phyloP scores from a whole-genome alignment of 305 asterid genomes.

The Striga hermonthica region DNA sequence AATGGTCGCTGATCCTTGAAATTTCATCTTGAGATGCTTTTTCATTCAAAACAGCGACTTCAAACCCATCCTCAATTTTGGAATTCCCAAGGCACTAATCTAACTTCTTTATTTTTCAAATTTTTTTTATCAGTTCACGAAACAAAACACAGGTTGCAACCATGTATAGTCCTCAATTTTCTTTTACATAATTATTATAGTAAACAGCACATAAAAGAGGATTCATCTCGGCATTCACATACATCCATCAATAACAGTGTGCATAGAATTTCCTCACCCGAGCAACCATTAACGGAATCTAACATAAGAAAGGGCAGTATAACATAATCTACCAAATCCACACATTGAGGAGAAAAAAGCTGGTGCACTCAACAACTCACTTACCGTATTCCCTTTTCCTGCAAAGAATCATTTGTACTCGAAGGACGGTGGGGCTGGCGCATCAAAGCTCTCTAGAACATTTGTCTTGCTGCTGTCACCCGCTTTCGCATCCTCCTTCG shows the following conservation, averaged over 20 bases:
- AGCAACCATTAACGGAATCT: not conserved
- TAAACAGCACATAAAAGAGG: no score
- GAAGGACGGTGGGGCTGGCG: conserved; percentile 85
- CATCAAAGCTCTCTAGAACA: conserved; percentile 90
- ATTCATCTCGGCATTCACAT: not conserved
- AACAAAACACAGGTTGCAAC: not conserved
- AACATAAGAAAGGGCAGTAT: not conserved
- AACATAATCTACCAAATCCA: not conserved
- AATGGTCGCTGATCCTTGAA: no score
- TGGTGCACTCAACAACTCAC: conserved; percentile 6
- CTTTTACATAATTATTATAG: no score
- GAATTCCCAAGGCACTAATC: not conserved
- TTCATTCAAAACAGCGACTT: not conserved
- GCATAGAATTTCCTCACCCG: not conserved
- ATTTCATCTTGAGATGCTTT: not conserved
- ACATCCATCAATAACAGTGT: not conserved
- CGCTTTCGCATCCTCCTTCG: conserved; percentile 47
- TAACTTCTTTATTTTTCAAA: not conserved
- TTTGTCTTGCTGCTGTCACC: conserved; percentile 67
- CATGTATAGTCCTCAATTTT: no score
- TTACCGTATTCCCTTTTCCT: conserved; percentile 34
- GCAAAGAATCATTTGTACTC: conserved; percentile 61
- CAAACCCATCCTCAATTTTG: not conserved
- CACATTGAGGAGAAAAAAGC: no score
- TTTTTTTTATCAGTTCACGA: not conserved